Evolutionary conservation across 805 yeast species (phyloP), one percentile per base, ranked within the genome.

Genomic region (Tetrapisispora pingtungensis): DNA sequence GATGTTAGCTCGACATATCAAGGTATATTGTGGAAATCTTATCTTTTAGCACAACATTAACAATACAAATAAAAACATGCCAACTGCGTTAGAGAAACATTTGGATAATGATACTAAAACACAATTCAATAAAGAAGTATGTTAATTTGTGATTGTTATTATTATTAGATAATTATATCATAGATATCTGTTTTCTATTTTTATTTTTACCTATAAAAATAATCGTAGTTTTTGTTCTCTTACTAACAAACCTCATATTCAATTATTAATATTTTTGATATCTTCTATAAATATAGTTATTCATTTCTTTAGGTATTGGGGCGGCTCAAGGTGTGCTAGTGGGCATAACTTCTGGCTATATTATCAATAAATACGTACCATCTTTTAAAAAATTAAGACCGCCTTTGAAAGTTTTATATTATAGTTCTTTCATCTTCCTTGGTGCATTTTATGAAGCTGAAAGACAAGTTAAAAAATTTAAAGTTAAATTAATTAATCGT

Each of bases 401-500:
- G 2, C 74, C 65, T 28, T 67, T 67, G n/a, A 61, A 66, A 26
- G 68, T 65, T 4, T 64, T 68, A 41, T 71, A 67, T 45, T 69
- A 68, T 45, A 62, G 66, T 32, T 56, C 68, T 1, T 69, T 72
- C 68, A 60, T 68, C 17, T 61, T 68, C 5, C 55, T 62, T 61
- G 71, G 70, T 32, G 64, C 67, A 10, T 72, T 67, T 4, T 67
- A 65, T 53, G 62, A 65, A 52, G 72, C 72, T 8, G 75, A 71
- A 40, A 63, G 58, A 49, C 72, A 66, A 46, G 53, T 68, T 30
- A 40, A 62, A 19, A 59, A 51, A 30, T 68, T 68, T 48, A 68
- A 67, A 44, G 51, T 59, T 26, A 59, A 65, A 36, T 54, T 64
- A 33, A 62, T 61, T 45, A 53, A 45, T 7, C 61, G 60, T 22